Evolutionary conservation across 441 rosid genomes (phyloP).

Genomic region (Populus hybrid): DNA sequence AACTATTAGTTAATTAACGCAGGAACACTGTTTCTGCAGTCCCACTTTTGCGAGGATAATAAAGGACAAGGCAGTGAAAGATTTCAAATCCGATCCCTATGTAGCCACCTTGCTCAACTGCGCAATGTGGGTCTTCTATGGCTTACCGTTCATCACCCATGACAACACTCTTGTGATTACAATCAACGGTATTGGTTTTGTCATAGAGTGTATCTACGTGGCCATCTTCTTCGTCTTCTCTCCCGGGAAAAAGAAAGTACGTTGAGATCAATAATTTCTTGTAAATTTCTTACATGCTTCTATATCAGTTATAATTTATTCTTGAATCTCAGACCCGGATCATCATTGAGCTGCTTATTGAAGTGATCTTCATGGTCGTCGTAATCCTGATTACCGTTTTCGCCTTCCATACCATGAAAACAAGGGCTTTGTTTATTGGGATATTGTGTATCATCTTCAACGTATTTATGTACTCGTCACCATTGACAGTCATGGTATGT

Average conservation of each 20-base stretch:
- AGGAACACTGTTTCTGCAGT: slow-evolving; percentile 25
- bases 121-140: slow-evolving; percentile 67
- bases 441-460: slow-evolving; percentile 52
- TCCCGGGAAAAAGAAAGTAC: slow-evolving; percentile 34
- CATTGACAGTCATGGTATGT: slow-evolving; percentile 65
- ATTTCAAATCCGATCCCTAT: slow-evolving; percentile 70
- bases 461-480: slow-evolving; percentile 60
- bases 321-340: slow-evolving; percentile 37
- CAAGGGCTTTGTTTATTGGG: slow-evolving; percentile 53
- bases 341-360: slow-evolving; percentile 30
- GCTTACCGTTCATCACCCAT: slow-evolving; percentile 58
- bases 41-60: slow-evolving; percentile 52
- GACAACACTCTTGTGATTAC: slow-evolving; percentile 56
- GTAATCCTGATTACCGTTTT: slow-evolving; percentile 38
- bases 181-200: slow-evolving; percentile 55
- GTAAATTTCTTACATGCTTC: background rate
- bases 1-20: background rate
- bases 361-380: slow-evolving; percentile 37
- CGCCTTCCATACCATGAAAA: slow-evolving; percentile 31
- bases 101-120: slow-evolving; percentile 67
- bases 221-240: slow-evolving; percentile 52
- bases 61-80: slow-evolving; percentile 43
- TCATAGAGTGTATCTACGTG: slow-evolving; percentile 45
- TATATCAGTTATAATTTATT: background rate
- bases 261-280: background rate